These are phyloP conservation scores for Penicillium sp. DNA, from an alignment of 2,329 filamentous ascomycete species.

Conservation along the genomic window DNA sequence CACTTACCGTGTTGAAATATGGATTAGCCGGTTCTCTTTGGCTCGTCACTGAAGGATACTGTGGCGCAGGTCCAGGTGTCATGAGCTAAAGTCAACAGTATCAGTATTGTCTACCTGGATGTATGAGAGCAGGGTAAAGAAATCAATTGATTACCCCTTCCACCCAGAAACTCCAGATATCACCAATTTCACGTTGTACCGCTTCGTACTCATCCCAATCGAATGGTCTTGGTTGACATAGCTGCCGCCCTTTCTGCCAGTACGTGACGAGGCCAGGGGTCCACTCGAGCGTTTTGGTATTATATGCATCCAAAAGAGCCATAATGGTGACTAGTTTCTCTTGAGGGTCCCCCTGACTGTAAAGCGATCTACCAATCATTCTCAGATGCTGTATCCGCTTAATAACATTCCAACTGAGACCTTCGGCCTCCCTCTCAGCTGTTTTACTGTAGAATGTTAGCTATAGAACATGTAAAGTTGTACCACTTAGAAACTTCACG, in stretches of 20 bases:
- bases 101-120: neutral
- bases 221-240: conserved; percentile 5
- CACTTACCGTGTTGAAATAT: neutral
- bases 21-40: neutral
- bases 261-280: conserved; percentile 1
- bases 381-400: neutral
- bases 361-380: neutral
- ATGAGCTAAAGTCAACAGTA: neutral
- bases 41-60: neutral
- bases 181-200: neutral
- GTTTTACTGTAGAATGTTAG: neutral
- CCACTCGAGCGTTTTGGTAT: neutral
- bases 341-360: neutral
- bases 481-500: neutral
- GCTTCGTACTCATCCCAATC: conserved; percentile 5
- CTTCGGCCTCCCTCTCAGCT: neutral
- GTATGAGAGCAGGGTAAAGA: neutral
- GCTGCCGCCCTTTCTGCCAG: conserved; percentile 4
- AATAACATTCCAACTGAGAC: neutral
- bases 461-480: too few species aligned
- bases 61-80: neutral
- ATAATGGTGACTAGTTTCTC: neutral
- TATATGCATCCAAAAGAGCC: conserved; percentile 3
- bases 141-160: neutral
- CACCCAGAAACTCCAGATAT: conserved; percentile 4